Evolutionary conservation across 2,329 filamentous ascomycete genomes (phyloP), one percentile per base, ranked within the genome.

Genomic region (Thermomyces lanuginosus): DNA sequence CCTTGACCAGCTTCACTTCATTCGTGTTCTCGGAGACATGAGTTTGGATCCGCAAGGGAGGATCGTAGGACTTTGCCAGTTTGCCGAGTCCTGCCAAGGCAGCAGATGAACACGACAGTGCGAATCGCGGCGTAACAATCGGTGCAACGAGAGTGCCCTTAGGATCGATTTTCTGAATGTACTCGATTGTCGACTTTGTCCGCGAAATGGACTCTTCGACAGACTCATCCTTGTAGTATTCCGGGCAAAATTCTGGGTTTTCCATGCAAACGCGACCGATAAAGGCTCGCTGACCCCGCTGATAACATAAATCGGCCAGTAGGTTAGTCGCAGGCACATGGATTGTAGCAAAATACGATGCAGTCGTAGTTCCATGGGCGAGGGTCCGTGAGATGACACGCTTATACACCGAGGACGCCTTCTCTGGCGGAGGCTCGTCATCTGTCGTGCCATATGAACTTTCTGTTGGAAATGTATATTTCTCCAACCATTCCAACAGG

Each of bases 261-360:
- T 95, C 82, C 89, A 98, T 95, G 60, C 84, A 93, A n/a, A 91
- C 80, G 21, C 89, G 67, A 16, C 89, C 89, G 21, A 98, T 69
- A 37, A 95, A 79, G 5, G 89, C 89, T 28, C 89, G 66, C 55
- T 98, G 89, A 22, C 89, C 89, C 14, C 69, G 59, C 0, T 57
- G 48, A n/a, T 80, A 63, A 44, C 86, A 93, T 10, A 93, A 68
- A 36, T 81, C 72, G 0, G 84, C 79, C 4, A 98, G 73, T 5
- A 92, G 66, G 47, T 92, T 93, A n/a, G 89, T 98, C 2, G 83
- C 72, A 1, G 69, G 63, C 1, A 92, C 78, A 48, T 92, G 75
- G 36, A 82, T 72, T 14, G 89, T 95, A 32, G 86, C 86, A 51
- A 79, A 95, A 63, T 95, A 95, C n/a, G 81, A 71, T 4, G 83